These are phyloP conservation scores for Chaetomium globosum DNA, from an alignment of 2,329 filamentous ascomycete species.

Conservation along the genomic window DNA sequence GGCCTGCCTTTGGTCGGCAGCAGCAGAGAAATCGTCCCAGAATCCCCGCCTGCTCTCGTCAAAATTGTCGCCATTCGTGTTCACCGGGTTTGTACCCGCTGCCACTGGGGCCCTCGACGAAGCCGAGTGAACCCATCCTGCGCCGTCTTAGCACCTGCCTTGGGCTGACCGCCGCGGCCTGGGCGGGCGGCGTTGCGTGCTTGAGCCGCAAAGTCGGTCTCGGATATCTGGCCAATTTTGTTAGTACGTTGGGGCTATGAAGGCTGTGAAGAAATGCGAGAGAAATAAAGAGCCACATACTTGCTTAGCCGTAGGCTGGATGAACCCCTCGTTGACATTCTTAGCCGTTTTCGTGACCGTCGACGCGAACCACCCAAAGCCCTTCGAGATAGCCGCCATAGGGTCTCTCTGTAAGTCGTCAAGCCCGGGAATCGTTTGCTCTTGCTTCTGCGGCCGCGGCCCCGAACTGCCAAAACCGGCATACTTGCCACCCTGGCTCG, in stretches of 20 bases:
- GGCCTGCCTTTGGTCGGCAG: slow-evolving; percentile 58
- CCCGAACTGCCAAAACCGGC: slow-evolving; percentile 83
- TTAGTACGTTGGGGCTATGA: slow-evolving; percentile 12
- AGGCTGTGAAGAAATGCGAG: background rate
- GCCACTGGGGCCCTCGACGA: slow-evolving; percentile 73
- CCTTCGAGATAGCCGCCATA: slow-evolving; percentile 82
- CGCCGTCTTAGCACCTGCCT: slow-evolving; percentile 61
- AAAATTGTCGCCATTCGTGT: slow-evolving; percentile 43
- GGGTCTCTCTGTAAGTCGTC: slow-evolving; percentile 92
- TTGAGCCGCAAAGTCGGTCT: slow-evolving; percentile 74
- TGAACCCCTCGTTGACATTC: slow-evolving; percentile 85
- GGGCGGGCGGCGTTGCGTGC: slow-evolving; percentile 63
- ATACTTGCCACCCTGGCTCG: slow-evolving; percentile 91
- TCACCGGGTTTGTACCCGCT: slow-evolving; percentile 45
- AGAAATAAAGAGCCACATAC: slow-evolving; percentile 51
- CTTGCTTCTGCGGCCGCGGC: slow-evolving; percentile 51
- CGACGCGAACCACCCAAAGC: slow-evolving; percentile 90
- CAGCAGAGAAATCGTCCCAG: slow-evolving; percentile 85
- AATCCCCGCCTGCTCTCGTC: slow-evolving; percentile 76
- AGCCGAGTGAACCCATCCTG: slow-evolving; percentile 79
- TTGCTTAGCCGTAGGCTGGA: slow-evolving; percentile 89
- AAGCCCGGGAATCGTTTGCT: slow-evolving; percentile 61
- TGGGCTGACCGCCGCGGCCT: slow-evolving; percentile 66
- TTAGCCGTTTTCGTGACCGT: slow-evolving; percentile 90
- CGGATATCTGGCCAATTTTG: slow-evolving; percentile 62